Evolutionary conservation across 2,329 filamentous ascomycete species (phyloP), one percentile per base, ranked within the genome.

Genomic region (Dothideomycetidae sp.): DNA sequence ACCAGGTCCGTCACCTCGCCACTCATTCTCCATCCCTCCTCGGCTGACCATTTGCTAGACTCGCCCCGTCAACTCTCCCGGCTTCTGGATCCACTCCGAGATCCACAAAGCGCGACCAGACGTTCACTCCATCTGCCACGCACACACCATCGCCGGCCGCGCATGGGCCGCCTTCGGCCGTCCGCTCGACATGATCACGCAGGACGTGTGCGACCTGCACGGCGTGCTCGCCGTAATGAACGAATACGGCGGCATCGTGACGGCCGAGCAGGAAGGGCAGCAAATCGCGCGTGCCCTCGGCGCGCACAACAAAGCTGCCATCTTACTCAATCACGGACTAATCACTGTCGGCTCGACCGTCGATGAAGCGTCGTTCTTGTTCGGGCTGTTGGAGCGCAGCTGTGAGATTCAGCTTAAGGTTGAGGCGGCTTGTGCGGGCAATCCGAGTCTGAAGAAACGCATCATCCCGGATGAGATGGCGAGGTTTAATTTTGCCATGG

Each of bases 311-410:
- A 59, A 59, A 44, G 55, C 55, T 14, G 51, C 52, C 1, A 59
- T 60, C 15, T 37, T 61, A 5, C 53, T 58, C 36, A 61, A 61
- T 26, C 58, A 60, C 41, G 57, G 57, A 4, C 53, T 61, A 10
- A 42, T 61, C 10, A 61, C 57, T 1, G 51, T 54, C 12, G 48
- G 55, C 23, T n/a, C 36, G 17, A 57, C 53, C 10, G 54, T 65
- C 5, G 62, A 64, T 44, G 61, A 62, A 31, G 62, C 60, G 10
- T 60, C 60, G 1, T 63, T 63, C 37, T 64, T 59, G 61, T 65
- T 65, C 47, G 21, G 21, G 7, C n/a, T 26, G 21, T n/a, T 26
- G 7, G 21, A 26, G 7, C 21, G 21, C n/a, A 26, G 21, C 21
- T 26, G 21, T n/a, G 21, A 26, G 7, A 26, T 26, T 26, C 21